Base-by-base conservation (phyloP, 805 yeast genomes). In the Metschnikowia matae region DNA sequence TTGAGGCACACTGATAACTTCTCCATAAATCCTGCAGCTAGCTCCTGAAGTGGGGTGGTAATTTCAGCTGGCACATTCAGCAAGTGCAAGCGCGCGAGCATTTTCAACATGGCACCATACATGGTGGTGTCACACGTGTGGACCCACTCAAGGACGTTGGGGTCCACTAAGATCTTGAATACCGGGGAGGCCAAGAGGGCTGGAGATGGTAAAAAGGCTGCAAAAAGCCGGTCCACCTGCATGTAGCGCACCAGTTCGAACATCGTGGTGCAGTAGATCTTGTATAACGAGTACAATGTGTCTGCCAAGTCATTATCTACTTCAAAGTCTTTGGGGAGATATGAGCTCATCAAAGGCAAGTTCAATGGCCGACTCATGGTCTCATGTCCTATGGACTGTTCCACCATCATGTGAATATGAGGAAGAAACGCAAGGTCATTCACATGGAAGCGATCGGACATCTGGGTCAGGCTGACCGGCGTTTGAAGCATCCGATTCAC, bases 221-320 rank as follows among this genome's bases (percentile, higher is more conserved):
- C 68, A 47, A 83, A 76, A 33, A 89, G 66, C 58, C 80, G 80
- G 52, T 80, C 81, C 51, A 85, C 65, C 50, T 84, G 87, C 82
- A 88, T 78, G 60, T 73, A 83, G 54, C 91, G 73, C 50, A 89
- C 67, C 44, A 81, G 75, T 54, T 86, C 89, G 52, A 86, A 82
- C 32, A 87, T 66, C 5, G 83, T 66, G 36, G 79, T 78, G 60
- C 89, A 84, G 62, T 85, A 84, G 7, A 82, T 75, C 51, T 75
- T 78, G 67, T 87, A 87, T 17, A 84, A 64, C 3, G 83, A 81
- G 50, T 75, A 77, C 44, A 89, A 69, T 0, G 88, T 82, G 17
- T 79, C 82, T 3, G 83, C 82, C 34, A 81, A 76, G 57, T 84
- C 89, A 18, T 62, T 62, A 32, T 57, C 60, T 11, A 44, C 46